Evolutionary conservation across 345 rosid genomes (phyloP).

Genomic region (Linum tenue): DNA sequence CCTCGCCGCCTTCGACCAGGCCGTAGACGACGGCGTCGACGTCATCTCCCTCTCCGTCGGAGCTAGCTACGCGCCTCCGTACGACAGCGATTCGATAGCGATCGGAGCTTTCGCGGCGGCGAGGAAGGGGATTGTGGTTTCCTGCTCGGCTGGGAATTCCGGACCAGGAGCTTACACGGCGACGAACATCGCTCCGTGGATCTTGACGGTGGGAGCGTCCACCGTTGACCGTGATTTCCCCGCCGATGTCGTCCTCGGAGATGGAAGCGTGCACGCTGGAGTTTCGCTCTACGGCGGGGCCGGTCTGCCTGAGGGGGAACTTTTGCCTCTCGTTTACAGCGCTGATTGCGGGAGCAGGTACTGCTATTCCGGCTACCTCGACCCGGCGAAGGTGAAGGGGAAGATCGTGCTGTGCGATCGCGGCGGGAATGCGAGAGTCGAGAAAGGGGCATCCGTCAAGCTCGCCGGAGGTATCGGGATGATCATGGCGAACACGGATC

Average conservation of each 20-base stretch:
- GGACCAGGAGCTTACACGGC: constrained; percentile 73
- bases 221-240: constrained; percentile 77
- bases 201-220: constrained; percentile 79
- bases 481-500: constrained; percentile 21
- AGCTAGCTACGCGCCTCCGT: constrained; percentile 53
- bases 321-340: constrained; percentile 49
- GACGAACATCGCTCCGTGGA: constrained; percentile 88
- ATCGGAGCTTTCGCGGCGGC: constrained; percentile 74
- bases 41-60: constrained; percentile 85
- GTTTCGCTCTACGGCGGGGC: constrained; percentile 68
- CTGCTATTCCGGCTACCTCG: constrained; percentile 13
- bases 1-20: constrained; percentile 90
- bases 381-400: constrained; percentile 16
- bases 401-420: constrained; percentile 27
- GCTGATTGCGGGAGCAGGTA: constrained; percentile 53
- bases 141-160: constrained; percentile 88
- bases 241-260: constrained; percentile 64
- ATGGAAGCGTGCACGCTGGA: constrained; percentile 42
- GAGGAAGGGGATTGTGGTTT: constrained; percentile 53
- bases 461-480: constrained; percentile 26
- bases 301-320: constrained; percentile 20
- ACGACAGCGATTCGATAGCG: constrained; percentile 65
- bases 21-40: constrained; percentile 68
- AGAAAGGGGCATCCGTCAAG: constrained; percentile 23
- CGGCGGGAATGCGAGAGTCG: constrained; percentile 25